phyloP scores from a whole-genome alignment of 495 filamentous ascomycete genomes.

The Penicillium lagena region DNA sequence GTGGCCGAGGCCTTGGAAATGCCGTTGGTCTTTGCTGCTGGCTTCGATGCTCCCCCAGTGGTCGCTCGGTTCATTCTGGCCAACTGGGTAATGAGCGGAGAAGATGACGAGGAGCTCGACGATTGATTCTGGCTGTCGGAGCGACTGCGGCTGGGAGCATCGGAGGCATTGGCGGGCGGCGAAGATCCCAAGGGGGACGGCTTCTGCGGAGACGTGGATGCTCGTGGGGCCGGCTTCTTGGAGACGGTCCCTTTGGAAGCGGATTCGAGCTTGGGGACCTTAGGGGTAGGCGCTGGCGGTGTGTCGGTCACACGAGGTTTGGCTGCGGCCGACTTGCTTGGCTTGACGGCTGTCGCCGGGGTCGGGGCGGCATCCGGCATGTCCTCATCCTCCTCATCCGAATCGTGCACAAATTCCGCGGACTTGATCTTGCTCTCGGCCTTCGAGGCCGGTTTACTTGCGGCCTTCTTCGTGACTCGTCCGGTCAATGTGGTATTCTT shows the following conservation, averaged over 20 bases:
- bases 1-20: constrained; percentile 12
- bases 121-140: constrained; percentile 39
- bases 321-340: constrained; percentile 8
- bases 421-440: constrained; percentile 54
- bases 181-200: constrained; percentile 70
- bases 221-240: constrained; percentile 34
- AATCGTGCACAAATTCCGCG: constrained; percentile 68
- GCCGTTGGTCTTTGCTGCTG: neutral
- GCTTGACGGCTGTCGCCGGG: constrained; percentile 12
- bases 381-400: constrained; percentile 62
- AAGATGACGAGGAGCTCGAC: constrained; percentile 37
- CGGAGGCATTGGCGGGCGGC: constrained; percentile 70
- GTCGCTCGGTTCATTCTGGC: constrained; percentile 19
- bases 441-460: constrained; percentile 39
- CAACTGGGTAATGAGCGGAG: constrained; percentile 37
- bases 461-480: constrained; percentile 46
- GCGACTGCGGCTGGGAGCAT: constrained; percentile 41
- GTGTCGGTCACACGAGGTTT: constrained; percentile 7
- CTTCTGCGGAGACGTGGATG: constrained; percentile 56
- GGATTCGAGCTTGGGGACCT: constrained; percentile 15
- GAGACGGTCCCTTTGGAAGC: constrained; percentile 22
- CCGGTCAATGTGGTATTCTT: constrained; percentile 42
- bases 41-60: constrained; percentile 1
- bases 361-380: constrained; percentile 31
- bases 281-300: constrained; percentile 6